These are phyloP conservation scores for Avena atlantica DNA, from an alignment of 176 grass and related monocot genomes.

Conservation along the genomic window DNA sequence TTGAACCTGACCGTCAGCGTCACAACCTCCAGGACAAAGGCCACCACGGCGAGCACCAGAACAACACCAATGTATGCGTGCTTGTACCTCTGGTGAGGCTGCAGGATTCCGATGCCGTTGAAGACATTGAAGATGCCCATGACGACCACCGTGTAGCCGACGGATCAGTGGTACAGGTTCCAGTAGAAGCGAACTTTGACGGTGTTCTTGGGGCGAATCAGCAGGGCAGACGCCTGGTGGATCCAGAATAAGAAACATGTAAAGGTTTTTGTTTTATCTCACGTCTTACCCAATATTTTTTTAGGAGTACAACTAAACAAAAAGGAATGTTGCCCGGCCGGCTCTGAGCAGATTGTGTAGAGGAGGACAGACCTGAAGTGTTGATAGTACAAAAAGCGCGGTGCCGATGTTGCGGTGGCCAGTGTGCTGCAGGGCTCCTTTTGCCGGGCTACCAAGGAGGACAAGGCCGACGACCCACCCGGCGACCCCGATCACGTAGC, in stretches of 20 bases:
- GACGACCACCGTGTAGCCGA: constrained; percentile 32
- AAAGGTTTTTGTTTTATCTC: background rate
- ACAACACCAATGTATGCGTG: background rate
- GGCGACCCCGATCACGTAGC: constrained; percentile 29
- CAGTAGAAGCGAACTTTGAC: constrained; percentile 31
- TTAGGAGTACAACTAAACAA: background rate
- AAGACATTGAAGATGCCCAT: constrained; percentile 27
- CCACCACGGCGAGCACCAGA: background rate
- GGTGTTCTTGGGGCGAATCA: constrained; percentile 29
- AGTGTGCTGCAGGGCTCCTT: background rate
- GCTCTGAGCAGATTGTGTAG: background rate
- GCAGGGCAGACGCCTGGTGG: constrained; percentile 24
- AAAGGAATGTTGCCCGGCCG: background rate
- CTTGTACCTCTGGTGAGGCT: background rate
- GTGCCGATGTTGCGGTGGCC: constrained; percentile 29
- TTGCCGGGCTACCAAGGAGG: background rate
- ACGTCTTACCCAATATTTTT: background rate
- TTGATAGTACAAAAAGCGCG: constrained; percentile 5
- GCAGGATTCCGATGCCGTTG: constrained; percentile 15
- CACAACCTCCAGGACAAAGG: constrained; percentile 15
- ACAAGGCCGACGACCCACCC: background rate
- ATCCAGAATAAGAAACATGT: background rate
- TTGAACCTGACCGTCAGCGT: constrained; percentile 28
- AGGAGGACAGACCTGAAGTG: constrained; percentile 11
- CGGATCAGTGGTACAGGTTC: constrained; percentile 24